A percentile compares a stretch with the other conserved stretches of the same genome.
Evolutionary conservation across 345 rosid species (phyloP).

Genomic region (Pugionium cornutum): DNA sequence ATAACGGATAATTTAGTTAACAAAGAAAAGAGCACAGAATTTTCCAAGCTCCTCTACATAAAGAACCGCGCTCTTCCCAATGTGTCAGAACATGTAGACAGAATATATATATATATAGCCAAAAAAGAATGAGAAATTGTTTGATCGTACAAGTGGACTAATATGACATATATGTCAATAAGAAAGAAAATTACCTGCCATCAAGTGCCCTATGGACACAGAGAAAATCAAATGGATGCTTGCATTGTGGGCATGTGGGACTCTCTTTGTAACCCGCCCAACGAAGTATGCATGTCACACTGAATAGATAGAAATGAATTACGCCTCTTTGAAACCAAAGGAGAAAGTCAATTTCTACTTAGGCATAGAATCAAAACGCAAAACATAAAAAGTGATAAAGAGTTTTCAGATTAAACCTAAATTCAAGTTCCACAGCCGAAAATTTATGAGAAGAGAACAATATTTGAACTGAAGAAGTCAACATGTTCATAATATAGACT

Average conservation of each 20-base stretch:
- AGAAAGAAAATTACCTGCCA: conserved; percentile 57
- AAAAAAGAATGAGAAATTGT: too few relatives aligned
- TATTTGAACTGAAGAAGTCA: not conserved
- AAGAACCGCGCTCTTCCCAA: too few relatives aligned
- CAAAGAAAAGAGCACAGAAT: not conserved
- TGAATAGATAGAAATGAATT: conserved; percentile 39
- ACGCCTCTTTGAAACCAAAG: conserved; percentile 22
- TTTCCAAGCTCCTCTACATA: too few relatives aligned
- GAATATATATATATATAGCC: too few relatives aligned
- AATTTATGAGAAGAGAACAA: not conserved
- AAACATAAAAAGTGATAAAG: not conserved
- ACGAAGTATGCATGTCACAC: conserved; percentile 85
- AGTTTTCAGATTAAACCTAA: not conserved
- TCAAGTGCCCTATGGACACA: conserved; percentile 80
- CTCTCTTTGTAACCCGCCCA: conserved; percentile 78
- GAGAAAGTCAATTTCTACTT: conserved; percentile 13
- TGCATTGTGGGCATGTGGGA: conserved; percentile 91
- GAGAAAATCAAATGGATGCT: conserved; percentile 82
- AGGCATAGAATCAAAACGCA: conserved; percentile 1
- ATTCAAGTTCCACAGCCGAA: conserved; percentile 2
- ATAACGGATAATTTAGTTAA: not conserved
- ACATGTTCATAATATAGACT: not conserved
- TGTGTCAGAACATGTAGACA: too few relatives aligned
- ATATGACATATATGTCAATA: not conserved
- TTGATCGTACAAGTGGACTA: not conserved